phyloP scores from a whole-genome alignment of 768 basidiomycete species.

The Trichaptum fuscoviolaceum region DNA sequence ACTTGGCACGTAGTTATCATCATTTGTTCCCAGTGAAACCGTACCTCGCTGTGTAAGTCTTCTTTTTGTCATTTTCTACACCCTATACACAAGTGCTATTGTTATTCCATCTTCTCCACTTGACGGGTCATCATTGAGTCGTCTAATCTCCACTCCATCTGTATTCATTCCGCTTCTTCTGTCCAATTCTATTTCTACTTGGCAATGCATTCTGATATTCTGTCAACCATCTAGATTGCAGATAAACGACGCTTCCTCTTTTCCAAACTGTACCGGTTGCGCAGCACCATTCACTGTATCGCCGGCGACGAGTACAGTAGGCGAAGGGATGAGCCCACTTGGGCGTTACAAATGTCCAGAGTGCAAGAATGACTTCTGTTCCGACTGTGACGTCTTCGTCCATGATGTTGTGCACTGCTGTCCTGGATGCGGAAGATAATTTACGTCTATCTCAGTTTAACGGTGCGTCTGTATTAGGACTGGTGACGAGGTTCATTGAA shows the following conservation, averaged over 20 bases:
- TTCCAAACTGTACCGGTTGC: slow-evolving; percentile 69
- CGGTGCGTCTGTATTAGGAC: background rate
- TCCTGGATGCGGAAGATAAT: slow-evolving; percentile 69
- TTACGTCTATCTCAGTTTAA: slow-evolving; percentile 1
- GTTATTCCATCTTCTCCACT: background rate
- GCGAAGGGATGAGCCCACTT: slow-evolving; percentile 73
- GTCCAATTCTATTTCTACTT: slow-evolving; percentile 7
- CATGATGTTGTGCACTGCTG: slow-evolving; percentile 95
- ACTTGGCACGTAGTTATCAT: slow-evolving; percentile 92
- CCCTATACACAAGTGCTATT: slow-evolving; percentile 7
- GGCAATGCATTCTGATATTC: background rate
- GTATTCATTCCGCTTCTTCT: background rate
- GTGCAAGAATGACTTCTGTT: slow-evolving; percentile 84
- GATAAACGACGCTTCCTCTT: slow-evolving; percentile 32
- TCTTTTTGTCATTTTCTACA: slow-evolving; percentile 7
- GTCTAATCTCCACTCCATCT: background rate
- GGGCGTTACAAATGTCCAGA: slow-evolving; percentile 88
- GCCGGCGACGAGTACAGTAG: slow-evolving; percentile 30
- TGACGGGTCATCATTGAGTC: slow-evolving; percentile 4
- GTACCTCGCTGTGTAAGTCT: slow-evolving; percentile 73
- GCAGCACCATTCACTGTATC: slow-evolving; percentile 58
- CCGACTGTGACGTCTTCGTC: slow-evolving; percentile 94
- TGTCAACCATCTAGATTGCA: slow-evolving; percentile 28
- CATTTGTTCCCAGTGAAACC: slow-evolving; percentile 93
- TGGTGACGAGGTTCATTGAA: background rate